Conservation (phyloP, 2,329 filamentous ascomycete species). For the Colletotrichum coccodes region DNA sequence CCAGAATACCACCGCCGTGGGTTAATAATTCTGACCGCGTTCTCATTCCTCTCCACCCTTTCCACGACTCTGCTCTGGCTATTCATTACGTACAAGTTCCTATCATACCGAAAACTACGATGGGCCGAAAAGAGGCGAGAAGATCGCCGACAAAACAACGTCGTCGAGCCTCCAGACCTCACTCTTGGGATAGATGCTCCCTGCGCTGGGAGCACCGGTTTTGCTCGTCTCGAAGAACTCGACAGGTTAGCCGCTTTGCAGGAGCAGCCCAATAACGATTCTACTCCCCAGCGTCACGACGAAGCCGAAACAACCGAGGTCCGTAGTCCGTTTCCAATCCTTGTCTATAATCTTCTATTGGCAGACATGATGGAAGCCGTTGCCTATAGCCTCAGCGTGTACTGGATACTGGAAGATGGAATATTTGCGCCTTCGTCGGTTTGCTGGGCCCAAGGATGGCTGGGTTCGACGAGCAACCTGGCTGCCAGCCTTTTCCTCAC, state of each 20-base stretch:
- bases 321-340: slow-evolving; percentile 66
- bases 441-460: slow-evolving; percentile 66
- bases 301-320: not conserved
- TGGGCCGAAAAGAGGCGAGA: not conserved
- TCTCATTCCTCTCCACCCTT: slow-evolving; percentile 17
- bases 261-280: not conserved
- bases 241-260: slow-evolving; percentile 9
- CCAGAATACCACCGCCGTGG: slow-evolving; percentile 19
- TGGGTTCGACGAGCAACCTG: slow-evolving; percentile 67
- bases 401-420: slow-evolving; percentile 57
- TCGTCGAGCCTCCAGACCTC: slow-evolving; percentile 8
- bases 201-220: not conserved
- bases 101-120: not conserved
- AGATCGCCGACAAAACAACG: not conserved
- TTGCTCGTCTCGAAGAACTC: slow-evolving; percentile 8
- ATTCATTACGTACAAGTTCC: slow-evolving; percentile 23
- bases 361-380: slow-evolving; percentile 68
- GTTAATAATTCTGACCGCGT: not conserved
- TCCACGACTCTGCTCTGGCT: slow-evolving; percentile 11
- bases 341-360: slow-evolving; percentile 68
- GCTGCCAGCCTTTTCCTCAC: slow-evolving; percentile 67
- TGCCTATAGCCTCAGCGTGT: slow-evolving; percentile 64
- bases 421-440: slow-evolving; percentile 58
- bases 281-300: too few relatives aligned
- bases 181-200: slow-evolving; percentile 11